Conservation (phyloP, 495 filamentous ascomycete species). For the Penicillium antarcticum region DNA sequence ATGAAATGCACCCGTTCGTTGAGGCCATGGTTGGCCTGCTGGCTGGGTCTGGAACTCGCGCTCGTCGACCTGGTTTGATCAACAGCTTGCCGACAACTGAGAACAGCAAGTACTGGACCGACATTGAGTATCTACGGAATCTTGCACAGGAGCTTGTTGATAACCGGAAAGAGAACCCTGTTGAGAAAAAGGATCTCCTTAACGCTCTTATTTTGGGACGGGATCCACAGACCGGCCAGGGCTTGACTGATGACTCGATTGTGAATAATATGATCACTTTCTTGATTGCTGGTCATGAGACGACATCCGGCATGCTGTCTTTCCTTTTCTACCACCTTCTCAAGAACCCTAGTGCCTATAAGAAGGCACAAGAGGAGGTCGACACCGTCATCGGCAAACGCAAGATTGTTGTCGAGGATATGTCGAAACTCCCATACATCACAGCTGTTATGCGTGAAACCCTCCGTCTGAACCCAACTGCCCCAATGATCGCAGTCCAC, state of each 20-base stretch:
- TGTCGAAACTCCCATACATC: conserved; percentile 64
- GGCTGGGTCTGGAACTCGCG: conserved; percentile 48
- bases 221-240: conserved; percentile 64
- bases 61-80: conserved; percentile 49
- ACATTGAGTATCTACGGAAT: conserved; percentile 54
- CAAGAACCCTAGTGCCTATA: conserved; percentile 56
- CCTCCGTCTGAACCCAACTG: conserved; percentile 61
- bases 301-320: conserved; percentile 58
- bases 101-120: conserved; percentile 53
- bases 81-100: conserved; percentile 47
- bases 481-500: conserved; percentile 45
- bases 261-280: conserved; percentile 72
- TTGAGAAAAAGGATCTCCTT: conserved; percentile 65
- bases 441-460: conserved; percentile 69
- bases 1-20: conserved; percentile 65
- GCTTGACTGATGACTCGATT: conserved; percentile 58
- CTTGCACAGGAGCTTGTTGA: conserved; percentile 58
- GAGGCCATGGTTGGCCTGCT: conserved; percentile 61
- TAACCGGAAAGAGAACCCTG: conserved; percentile 51
- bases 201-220: conserved; percentile 66
- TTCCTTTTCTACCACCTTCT: conserved; percentile 58
- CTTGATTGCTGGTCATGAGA: conserved; percentile 68
- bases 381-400: conserved; percentile 63
- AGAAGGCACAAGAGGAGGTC: conserved; percentile 63
- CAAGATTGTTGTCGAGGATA: conserved; percentile 61